Evolutionary conservation across 768 basidiomycete genomes (phyloP).

Genomic region (Daedaleopsis nitida): DNA sequence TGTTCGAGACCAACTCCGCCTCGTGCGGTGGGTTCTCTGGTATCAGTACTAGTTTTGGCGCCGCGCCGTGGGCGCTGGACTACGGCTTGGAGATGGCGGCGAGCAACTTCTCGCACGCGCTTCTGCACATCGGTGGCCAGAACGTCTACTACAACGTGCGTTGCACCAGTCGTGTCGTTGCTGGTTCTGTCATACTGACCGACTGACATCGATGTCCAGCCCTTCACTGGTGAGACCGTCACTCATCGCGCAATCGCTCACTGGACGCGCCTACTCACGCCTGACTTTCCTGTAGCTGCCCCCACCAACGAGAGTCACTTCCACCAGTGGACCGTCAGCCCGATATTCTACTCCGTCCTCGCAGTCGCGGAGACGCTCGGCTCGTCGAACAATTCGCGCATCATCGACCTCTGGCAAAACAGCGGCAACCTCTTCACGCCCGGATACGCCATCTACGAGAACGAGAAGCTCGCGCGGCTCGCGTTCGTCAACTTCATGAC

Average conservation of each 20-base stretch:
- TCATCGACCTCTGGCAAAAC: constrained; percentile 42
- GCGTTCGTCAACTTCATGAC: constrained; percentile 50
- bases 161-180: neutral
- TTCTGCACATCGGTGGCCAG: constrained; percentile 52
- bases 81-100: constrained; percentile 51
- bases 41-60: constrained; percentile 50
- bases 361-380: constrained; percentile 50
- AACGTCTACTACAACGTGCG: constrained; percentile 55
- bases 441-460: constrained; percentile 51
- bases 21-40: constrained; percentile 59
- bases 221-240: constrained; percentile 44
- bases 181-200: no score
- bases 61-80: constrained; percentile 53
- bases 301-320: constrained; percentile 41
- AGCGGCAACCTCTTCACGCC: constrained; percentile 41
- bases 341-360: constrained; percentile 50
- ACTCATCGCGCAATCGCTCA: neutral
- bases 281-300: constrained; percentile 32
- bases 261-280: neutral
- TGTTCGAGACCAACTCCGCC: constrained; percentile 58
- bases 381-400: constrained; percentile 39
- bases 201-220: constrained; percentile 28
- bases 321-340: constrained; percentile 48
- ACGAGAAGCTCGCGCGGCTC: constrained; percentile 42
- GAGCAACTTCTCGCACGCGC: constrained; percentile 46